These are phyloP conservation scores for Aspergillus puulaauensis DNA, from an alignment of 2,329 filamentous ascomycete species.

Conservation along the genomic window DNA sequence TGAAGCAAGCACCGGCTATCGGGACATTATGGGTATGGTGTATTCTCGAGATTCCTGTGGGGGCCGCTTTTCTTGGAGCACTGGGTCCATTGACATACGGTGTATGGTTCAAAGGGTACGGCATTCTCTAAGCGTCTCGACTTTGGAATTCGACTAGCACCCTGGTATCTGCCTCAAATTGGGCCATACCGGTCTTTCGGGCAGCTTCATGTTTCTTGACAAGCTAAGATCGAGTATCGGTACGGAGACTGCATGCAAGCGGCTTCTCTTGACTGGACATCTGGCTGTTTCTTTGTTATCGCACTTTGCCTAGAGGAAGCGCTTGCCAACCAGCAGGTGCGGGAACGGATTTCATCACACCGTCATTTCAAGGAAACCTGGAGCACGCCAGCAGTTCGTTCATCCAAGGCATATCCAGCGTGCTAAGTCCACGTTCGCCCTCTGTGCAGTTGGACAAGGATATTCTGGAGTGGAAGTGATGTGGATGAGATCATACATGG, in stretches of 20 bases:
- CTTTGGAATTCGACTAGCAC: neutral
- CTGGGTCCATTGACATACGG: slow-evolving; percentile 52
- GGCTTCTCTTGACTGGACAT: neutral
- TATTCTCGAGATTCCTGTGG: slow-evolving; percentile 78
- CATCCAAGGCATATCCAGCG: neutral
- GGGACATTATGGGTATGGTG: slow-evolving; percentile 93
- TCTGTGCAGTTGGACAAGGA: neutral
- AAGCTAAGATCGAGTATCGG: neutral
- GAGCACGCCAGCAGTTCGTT: neutral
- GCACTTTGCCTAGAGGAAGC: neutral
- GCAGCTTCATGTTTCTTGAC: neutral
- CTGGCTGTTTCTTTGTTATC: neutral
- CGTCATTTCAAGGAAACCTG: neutral
- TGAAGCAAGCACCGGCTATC: slow-evolving; percentile 87
- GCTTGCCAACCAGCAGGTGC: neutral
- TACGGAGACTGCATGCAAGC: neutral
- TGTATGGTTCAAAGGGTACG: slow-evolving; percentile 55
- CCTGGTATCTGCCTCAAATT: neutral
- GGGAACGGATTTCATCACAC: neutral
- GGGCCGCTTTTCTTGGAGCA: slow-evolving; percentile 61
- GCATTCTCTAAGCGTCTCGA: slow-evolving; percentile 31
- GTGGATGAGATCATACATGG: neutral
- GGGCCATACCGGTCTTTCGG: neutral
- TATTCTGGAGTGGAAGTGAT: neutral
- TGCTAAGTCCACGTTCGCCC: neutral